phyloP scores from a whole-genome alignment of 2,329 filamentous ascomycete genomes.

The Diaporthe humulicola region DNA sequence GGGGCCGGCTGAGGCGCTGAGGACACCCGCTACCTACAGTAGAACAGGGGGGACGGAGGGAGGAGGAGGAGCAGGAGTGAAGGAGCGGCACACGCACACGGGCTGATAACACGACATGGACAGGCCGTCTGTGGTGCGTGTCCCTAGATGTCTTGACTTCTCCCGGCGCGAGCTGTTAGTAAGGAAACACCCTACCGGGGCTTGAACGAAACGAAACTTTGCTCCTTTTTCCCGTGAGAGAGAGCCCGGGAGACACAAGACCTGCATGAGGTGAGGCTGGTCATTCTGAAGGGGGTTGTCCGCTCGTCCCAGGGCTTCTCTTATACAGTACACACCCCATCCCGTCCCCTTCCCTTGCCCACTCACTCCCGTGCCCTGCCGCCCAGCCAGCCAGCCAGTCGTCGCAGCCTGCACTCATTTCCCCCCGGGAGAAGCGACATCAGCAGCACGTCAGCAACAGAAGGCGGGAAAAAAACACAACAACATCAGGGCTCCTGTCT shows the following conservation, averaged over 20 bases:
- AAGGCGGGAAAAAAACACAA: background rate
- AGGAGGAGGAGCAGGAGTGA: background rate
- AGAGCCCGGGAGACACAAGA: conserved; percentile 29
- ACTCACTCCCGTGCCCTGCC: conserved; percentile 13
- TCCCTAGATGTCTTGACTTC: conserved; percentile 19
- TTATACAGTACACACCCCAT: conserved; percentile 16
- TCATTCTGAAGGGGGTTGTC: conserved; percentile 20
- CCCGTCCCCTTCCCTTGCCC: conserved; percentile 8
- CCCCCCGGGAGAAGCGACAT: background rate
- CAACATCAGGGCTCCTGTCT: no score
- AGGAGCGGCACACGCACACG: conserved; percentile 10
- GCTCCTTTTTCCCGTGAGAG: conserved; percentile 1
- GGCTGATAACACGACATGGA: conserved; percentile 29
- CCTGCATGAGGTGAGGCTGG: conserved; percentile 31
- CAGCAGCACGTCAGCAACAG: conserved; percentile 24
- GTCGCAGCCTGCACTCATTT: background rate
- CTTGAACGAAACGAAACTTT: conserved; percentile 25
- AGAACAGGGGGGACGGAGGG: background rate
- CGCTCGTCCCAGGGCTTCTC: conserved; percentile 14
- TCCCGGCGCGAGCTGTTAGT: conserved; percentile 19
- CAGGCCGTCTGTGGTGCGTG: background rate
- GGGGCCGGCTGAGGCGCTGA: conserved; percentile 3
- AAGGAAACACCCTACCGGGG: conserved; percentile 26
- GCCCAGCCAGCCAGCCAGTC: conserved; percentile 5
- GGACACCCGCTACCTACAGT: conserved; percentile 2